Conservation (phyloP, 2,329 filamentous ascomycete genomes). For the Aureobasidium mangrovei region DNA sequence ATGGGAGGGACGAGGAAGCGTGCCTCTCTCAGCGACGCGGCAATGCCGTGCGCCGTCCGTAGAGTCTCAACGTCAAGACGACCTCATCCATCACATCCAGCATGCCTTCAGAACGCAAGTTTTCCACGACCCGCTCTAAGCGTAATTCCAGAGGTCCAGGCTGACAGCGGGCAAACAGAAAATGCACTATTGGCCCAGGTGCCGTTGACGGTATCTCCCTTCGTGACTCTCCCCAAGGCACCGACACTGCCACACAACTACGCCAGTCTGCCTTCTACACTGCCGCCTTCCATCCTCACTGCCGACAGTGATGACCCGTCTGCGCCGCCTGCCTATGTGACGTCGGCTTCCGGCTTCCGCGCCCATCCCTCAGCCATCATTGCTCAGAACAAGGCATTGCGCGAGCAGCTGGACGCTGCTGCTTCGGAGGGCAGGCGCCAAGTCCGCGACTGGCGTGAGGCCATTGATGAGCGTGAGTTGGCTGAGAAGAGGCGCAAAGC, state of each 20-base stretch:
- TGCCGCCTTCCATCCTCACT: slow-evolving; percentile 62
- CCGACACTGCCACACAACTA: slow-evolving; percentile 94
- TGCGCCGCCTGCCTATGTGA: slow-evolving; percentile 56
- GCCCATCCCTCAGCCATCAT: slow-evolving; percentile 83
- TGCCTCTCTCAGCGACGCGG: too few species aligned
- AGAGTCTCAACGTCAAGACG: too few species aligned
- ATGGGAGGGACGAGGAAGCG: too few species aligned
- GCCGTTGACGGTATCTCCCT: slow-evolving; percentile 86
- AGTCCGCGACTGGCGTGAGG: slow-evolving; percentile 61
- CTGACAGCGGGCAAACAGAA: slow-evolving; percentile 10
- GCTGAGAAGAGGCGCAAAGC: slow-evolving; percentile 73
- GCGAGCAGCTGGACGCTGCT: slow-evolving; percentile 63
- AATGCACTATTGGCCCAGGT: slow-evolving; percentile 88
- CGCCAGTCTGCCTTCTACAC: slow-evolving; percentile 76
- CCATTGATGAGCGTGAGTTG: slow-evolving; percentile 55
- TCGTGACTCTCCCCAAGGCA: slow-evolving; percentile 80
- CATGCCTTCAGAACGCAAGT: slow-evolving; percentile 12
- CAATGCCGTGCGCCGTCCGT: too few species aligned
- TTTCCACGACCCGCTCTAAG: not conserved
- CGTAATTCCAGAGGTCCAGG: not conserved
- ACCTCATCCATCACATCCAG: not conserved
- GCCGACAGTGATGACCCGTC: slow-evolving; percentile 23
- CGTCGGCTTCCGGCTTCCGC: slow-evolving; percentile 65
- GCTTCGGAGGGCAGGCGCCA: slow-evolving; percentile 59
- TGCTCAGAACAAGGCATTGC: slow-evolving; percentile 68